A percentile compares a stretch with the other conserved stretches of the same genome.
Conservation (phyloP, 306 rosid species). For the Dalbergia oliveri region DNA sequence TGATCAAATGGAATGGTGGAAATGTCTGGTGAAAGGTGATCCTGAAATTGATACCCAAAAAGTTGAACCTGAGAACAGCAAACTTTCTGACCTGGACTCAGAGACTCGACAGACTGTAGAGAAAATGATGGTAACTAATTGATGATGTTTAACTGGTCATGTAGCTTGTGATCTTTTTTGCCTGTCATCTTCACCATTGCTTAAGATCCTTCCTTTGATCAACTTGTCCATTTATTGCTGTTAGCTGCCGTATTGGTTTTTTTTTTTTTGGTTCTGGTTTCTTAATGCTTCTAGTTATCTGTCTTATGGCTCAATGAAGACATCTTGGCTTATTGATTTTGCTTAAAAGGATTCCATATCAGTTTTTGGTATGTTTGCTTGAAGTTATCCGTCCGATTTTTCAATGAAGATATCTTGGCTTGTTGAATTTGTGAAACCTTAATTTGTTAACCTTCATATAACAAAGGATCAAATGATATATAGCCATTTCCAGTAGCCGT, state of each 20-base stretch:
- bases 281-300: not conserved
- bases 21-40: conserved; percentile 84
- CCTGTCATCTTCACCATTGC: not conserved
- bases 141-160: not conserved
- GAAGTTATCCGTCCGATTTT: not conserved
- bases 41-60: conserved; percentile 92
- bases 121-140: conserved; percentile 86
- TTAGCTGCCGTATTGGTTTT: not conserved
- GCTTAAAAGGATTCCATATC: not conserved
- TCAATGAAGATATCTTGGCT: not conserved
- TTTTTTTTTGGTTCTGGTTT: not conserved
- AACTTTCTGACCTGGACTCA: conserved; percentile 84
- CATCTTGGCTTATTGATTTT: not conserved
- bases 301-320: not conserved
- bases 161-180: not conserved
- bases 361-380: not conserved
- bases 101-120: conserved; percentile 91
- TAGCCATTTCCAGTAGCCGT: not conserved
- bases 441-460: not conserved
- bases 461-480: not conserved
- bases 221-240: not conserved
- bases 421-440: conserved; percentile 30
- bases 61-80: conserved; percentile 94
- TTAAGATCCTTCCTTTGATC: not conserved
- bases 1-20: conserved; percentile 99